A percentile compares a stretch with the other conserved stretches of the same genome.
These are phyloP conservation scores for Aspergillus chevalieri DNA, from an alignment of 2,329 filamentous ascomycete species.

Conservation along the genomic window DNA sequence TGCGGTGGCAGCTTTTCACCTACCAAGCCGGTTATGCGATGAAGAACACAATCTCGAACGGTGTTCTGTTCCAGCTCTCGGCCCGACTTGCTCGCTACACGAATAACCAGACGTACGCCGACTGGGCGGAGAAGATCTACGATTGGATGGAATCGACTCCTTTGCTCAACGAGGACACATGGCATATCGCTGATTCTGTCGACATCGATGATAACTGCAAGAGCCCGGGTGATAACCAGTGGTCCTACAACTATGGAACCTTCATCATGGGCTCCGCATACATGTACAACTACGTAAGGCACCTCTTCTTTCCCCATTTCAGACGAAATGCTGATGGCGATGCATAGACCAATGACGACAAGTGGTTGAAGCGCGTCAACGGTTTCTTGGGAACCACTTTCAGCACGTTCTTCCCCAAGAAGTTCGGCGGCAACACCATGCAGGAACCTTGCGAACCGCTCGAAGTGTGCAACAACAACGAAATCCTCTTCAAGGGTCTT, in stretches of 20 bases:
- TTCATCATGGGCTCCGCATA: slow-evolving; percentile 56
- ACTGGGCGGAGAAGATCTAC: slow-evolving; percentile 57
- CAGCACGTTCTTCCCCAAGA: slow-evolving; percentile 48
- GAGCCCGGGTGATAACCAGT: slow-evolving; percentile 56
- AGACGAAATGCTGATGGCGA: not conserved
- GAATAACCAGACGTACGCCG: slow-evolving; percentile 56
- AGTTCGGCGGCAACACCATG: slow-evolving; percentile 47
- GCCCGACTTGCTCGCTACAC: slow-evolving; percentile 66
- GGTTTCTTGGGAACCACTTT: slow-evolving; percentile 48
- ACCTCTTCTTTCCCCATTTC: no score
- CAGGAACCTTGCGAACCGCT: slow-evolving; percentile 62
- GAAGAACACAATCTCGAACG: slow-evolving; percentile 77
- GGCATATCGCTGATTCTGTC: slow-evolving; percentile 60
- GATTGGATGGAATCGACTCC: slow-evolving; percentile 53
- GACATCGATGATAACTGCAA: slow-evolving; percentile 55
- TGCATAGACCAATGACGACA: slow-evolving; percentile 40
- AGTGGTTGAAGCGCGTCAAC: slow-evolving; percentile 54
- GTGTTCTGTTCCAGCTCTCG: slow-evolving; percentile 74
- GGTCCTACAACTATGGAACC: slow-evolving; percentile 61
- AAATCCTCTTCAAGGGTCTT: slow-evolving; percentile 67
- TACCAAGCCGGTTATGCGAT: slow-evolving; percentile 74
- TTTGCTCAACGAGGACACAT: slow-evolving; percentile 55
- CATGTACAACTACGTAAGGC: slow-evolving; percentile 58
- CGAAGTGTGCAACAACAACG: slow-evolving; percentile 61
- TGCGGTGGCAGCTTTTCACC: slow-evolving; percentile 75